Evolutionary conservation across 306 rosid genomes (phyloP).

Genomic region (Arachis stenosperma): DNA sequence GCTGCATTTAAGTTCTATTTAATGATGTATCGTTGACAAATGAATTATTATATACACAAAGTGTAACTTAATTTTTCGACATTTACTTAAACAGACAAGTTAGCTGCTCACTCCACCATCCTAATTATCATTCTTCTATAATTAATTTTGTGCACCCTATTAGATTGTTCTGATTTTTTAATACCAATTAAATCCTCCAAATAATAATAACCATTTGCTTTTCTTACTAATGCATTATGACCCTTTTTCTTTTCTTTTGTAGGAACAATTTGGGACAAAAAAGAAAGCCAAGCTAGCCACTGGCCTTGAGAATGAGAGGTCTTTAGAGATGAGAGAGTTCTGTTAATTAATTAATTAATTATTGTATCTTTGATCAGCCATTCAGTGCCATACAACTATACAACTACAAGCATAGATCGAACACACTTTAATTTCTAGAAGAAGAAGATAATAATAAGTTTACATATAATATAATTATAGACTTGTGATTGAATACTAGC

Average conservation of each 20-base stretch:
- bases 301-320: constrained; percentile 21
- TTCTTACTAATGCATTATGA: constrained; percentile 27
- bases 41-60: too few species aligned
- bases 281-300: constrained; percentile 16
- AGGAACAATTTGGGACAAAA: constrained; percentile 33
- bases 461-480: neutral
- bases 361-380: constrained; percentile 33
- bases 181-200: constrained; percentile 5
- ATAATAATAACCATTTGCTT: constrained; percentile 21
- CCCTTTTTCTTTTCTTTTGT: constrained; percentile 43
- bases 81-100: too few species aligned
- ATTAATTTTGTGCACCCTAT: too few species aligned
- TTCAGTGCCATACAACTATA: constrained; percentile 23
- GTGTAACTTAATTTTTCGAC: too few species aligned
- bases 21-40: too few species aligned
- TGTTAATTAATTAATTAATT: neutral
- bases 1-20: too few species aligned
- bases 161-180: neutral
- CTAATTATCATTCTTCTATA: too few species aligned
- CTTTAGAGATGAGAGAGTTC: constrained; percentile 10
- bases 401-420: neutral
- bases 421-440: constrained; percentile 28
- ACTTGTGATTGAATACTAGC: neutral
- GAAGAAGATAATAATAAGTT: constrained; percentile 12
- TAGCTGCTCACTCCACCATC: too few species aligned